A percentile compares a stretch with the other conserved stretches of the same genome.
Evolutionary conservation across 1,284 basidiomycete genomes (phyloP).

Genomic region (Boletellus sp.): DNA sequence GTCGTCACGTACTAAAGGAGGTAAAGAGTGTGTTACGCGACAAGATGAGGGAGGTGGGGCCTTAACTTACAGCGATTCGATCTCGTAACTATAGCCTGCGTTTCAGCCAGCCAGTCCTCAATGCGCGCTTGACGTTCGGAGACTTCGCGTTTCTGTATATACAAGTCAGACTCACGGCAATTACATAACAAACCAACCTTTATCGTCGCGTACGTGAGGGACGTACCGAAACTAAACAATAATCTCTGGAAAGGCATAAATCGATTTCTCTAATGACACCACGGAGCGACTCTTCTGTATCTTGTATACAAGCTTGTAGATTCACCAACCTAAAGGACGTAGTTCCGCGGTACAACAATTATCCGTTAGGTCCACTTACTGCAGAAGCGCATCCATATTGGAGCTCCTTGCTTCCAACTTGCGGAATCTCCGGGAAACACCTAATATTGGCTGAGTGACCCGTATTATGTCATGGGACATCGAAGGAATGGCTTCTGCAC

Average conservation of each 20-base stretch:
- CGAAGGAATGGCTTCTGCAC: conserved; percentile 9
- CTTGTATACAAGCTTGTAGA: conserved; percentile 63
- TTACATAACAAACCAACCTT: conserved; percentile 22
- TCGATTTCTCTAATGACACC: conserved; percentile 57
- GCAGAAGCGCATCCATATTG: conserved; percentile 65
- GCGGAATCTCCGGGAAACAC: conserved; percentile 25
- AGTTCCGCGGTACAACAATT: conserved; percentile 2
- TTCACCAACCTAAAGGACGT: conserved; percentile 54
- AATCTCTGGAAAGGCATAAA: conserved; percentile 43
- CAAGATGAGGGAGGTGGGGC: conserved; percentile 16
- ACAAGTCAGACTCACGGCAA: conserved; percentile 19
- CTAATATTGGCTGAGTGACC: conserved; percentile 11
- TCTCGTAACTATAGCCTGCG: conserved; percentile 38
- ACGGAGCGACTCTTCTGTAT: conserved; percentile 59
- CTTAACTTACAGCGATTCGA: conserved; percentile 46
- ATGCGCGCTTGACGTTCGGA: conserved; percentile 57
- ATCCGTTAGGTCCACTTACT: conserved; percentile 43
- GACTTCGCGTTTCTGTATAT: conserved; percentile 54
- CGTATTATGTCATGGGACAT: conserved; percentile 22
- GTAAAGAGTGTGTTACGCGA: conserved; percentile 11
- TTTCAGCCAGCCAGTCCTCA: conserved; percentile 43
- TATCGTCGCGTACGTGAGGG: conserved; percentile 4
- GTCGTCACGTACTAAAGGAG: conserved; percentile 40
- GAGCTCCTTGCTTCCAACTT: conserved; percentile 40
- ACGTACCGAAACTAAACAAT: conserved; percentile 45